Base-by-base conservation (phyloP, 495 filamentous ascomycete species). In the Podospora didyma region DNA sequence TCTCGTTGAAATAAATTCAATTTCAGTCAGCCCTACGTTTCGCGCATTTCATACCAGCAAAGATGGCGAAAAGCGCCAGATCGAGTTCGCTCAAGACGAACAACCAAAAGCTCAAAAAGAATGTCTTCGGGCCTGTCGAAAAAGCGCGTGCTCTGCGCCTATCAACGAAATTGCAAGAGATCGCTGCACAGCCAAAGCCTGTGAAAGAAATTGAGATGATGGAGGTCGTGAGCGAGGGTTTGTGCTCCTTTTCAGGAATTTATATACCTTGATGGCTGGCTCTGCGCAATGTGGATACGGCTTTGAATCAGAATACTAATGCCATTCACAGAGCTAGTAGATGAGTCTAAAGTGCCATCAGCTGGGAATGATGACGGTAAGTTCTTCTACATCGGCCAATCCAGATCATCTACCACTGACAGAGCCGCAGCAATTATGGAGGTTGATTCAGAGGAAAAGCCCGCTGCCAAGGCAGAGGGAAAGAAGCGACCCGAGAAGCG, bases 11-110 rank as follows among this genome's bases (percentile, higher is more conserved):
- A 31, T 9, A 31, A 9, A 31, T 9, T 9, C 26, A 31, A 31
- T 31, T 9, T 31, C 26, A 1, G 3, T 49, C 28, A 2, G 1
- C 20, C 9, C 10, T 11, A 24, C 6, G 20, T 37, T 11, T 21
- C 39, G 12, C 39, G 49, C 26, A 31, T 31, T 31, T 3, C 44
- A 47, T 41, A 44, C 26, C 53, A 19, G 53, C 54, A 66, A 80
- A 57, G 57, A 96, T 96, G 92, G 92, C 91, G 2, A 96, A 94
- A 64, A 86, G 88, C 66, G 73, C 86, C 46, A 79, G 92, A 62
- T 78, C 91, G 41, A 90, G 86, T 61, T 74, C 78, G 49, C 81
- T 79, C 60, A 96, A 96, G 78, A 75, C 81, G 61, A 93, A 96
- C 74, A 86, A 87, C 65, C 78, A 82, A 54, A 84, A 78, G 53